Percentiles rank a stretch among this genome's conserved stretches.
Evolutionary conservation across 2,329 filamentous ascomycete genomes (phyloP).

Genomic region (Curvularia hawaiiensis): DNA sequence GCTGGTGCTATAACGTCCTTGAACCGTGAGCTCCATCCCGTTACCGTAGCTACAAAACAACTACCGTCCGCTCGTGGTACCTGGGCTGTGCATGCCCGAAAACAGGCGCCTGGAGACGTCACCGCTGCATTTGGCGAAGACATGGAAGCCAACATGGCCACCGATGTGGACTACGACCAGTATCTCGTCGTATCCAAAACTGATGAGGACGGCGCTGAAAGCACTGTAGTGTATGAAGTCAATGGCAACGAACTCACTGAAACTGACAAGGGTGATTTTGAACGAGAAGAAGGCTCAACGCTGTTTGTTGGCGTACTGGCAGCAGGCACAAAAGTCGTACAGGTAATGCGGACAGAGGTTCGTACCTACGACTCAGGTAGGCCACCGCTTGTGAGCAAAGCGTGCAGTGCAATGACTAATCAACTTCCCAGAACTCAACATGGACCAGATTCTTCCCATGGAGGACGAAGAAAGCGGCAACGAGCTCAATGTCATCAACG

Average conservation of each 20-base stretch:
- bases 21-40: slow-evolving; percentile 77
- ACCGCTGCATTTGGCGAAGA: slow-evolving; percentile 55
- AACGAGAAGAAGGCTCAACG: slow-evolving; percentile 84
- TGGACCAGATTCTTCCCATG: slow-evolving; percentile 91
- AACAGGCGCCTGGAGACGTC: slow-evolving; percentile 64
- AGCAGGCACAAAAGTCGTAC: slow-evolving; percentile 80
- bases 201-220: slow-evolving; percentile 70
- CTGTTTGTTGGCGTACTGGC: slow-evolving; percentile 84
- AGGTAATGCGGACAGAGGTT: slow-evolving; percentile 85
- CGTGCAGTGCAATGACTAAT: background rate
- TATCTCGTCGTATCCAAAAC: slow-evolving; percentile 82
- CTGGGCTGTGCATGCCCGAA: slow-evolving; percentile 79
- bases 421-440: slow-evolving; percentile 68
- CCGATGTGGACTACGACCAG: slow-evolving; percentile 70
- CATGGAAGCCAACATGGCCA: slow-evolving; percentile 45
- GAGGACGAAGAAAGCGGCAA: slow-evolving; percentile 80
- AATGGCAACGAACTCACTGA: slow-evolving; percentile 76
- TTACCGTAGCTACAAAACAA: slow-evolving; percentile 70
- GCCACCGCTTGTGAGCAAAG: slow-evolving; percentile 30
- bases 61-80: slow-evolving; percentile 75
- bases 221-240: slow-evolving; percentile 77
- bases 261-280: slow-evolving; percentile 85
- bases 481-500: slow-evolving; percentile 77
- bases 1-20: slow-evolving; percentile 75
- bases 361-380: slow-evolving; percentile 88